Percentiles rank a stretch among this genome's conserved stretches.
These are phyloP conservation scores for Neurospora tetraspora DNA, from an alignment of 495 filamentous ascomycete genomes.

Conservation along the genomic window DNA sequence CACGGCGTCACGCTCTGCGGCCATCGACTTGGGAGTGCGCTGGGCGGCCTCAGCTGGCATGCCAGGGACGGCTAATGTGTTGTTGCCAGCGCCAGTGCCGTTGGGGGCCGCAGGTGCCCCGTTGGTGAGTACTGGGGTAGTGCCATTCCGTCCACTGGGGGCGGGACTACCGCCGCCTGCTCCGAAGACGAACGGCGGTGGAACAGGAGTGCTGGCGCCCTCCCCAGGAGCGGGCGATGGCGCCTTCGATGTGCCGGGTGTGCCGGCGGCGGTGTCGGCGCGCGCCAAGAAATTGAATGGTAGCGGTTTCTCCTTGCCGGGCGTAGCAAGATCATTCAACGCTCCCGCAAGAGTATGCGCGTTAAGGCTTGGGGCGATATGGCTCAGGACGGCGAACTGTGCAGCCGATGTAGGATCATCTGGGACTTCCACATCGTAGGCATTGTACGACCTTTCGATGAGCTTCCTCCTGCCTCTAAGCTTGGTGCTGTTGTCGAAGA, in stretches of 20 bases:
- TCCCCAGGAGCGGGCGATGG: constrained; percentile 75
- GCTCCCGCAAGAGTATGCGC: constrained; percentile 26
- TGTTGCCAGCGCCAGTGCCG: constrained; percentile 16
- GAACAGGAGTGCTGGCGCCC: constrained; percentile 55
- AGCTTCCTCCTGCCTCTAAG: constrained; percentile 66
- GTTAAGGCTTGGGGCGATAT: constrained; percentile 52
- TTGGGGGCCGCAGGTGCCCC: constrained; percentile 13
- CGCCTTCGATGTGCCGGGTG: constrained; percentile 73
- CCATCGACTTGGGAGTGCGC: constrained; percentile 40
- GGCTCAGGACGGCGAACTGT: constrained; percentile 64
- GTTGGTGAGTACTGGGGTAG: constrained; percentile 34
- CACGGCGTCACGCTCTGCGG: constrained; percentile 66
- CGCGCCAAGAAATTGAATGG: constrained; percentile 47
- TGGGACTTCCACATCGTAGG: constrained; percentile 74
- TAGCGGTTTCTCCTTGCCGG: constrained; percentile 41
- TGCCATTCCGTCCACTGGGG: constrained; percentile 36
- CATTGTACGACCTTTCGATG: constrained; percentile 76
- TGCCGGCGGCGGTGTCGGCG: constrained; percentile 49
- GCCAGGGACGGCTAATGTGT: constrained; percentile 12
- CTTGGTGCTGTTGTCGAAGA: constrained; percentile 75
- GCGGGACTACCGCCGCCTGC: constrained; percentile 35
- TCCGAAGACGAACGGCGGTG: constrained; percentile 43
- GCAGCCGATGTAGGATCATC: constrained; percentile 85
- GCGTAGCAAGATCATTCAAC: constrained; percentile 36
- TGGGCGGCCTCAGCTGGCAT: constrained; percentile 28